Percentiles rank a stretch among this genome's conserved stretches.
Conservation (phyloP, 176 grass and related monocot species). For the Secale cereale region DNA sequence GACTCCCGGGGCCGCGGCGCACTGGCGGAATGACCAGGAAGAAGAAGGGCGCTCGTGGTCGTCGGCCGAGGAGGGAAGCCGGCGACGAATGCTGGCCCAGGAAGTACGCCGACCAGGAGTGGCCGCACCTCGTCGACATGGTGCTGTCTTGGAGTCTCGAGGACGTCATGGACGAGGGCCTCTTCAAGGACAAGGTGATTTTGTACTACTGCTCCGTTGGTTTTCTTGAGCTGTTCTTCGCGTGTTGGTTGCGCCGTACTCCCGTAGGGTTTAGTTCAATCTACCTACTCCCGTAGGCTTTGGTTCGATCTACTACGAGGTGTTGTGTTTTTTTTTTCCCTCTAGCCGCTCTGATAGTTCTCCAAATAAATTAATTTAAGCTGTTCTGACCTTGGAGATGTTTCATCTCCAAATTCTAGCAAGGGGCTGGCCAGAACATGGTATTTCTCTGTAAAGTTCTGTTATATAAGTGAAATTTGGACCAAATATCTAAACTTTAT, state of each 20-base stretch:
- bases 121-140: conserved; percentile 37
- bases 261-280: background rate
- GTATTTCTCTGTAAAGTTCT: background rate
- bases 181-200: conserved; percentile 71
- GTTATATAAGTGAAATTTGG: background rate
- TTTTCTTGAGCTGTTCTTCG: background rate
- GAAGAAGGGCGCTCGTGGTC: background rate
- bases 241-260: background rate
- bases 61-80: background rate
- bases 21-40: conserved; percentile 35
- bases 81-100: background rate
- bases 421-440: background rate
- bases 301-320: background rate
- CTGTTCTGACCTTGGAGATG: background rate
- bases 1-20: background rate
- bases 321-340: background rate
- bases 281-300: background rate
- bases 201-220: background rate
- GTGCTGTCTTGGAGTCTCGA: conserved; percentile 57
- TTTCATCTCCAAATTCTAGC: background rate
- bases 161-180: conserved; percentile 48
- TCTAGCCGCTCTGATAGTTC: background rate
- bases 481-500: background rate
- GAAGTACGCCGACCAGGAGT: conserved; percentile 21
- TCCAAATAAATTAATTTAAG: background rate